Conservation (phyloP, 176 grass and related monocot species). For the Rhynchospora tenuis region DNA sequence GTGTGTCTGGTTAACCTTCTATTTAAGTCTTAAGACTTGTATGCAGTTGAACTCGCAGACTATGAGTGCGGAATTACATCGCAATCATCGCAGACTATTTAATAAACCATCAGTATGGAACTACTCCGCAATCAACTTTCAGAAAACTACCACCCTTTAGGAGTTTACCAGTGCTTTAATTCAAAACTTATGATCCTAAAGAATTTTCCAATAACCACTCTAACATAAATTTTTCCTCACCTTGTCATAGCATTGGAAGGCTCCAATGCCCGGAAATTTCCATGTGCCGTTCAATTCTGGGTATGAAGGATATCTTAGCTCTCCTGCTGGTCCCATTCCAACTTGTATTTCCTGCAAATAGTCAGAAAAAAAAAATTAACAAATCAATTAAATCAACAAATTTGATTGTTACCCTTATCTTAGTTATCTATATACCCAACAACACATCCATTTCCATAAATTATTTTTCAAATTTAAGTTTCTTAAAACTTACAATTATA, state of each 20-base stretch:
- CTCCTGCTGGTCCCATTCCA: constrained; percentile 76
- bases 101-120: neutral
- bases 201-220: neutral
- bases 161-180: neutral
- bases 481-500: constrained; percentile 37
- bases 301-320: constrained; percentile 84
- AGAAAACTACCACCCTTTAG: neutral
- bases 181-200: neutral
- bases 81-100: too few relatives aligned
- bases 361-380: neutral
- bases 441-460: too few relatives aligned
- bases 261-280: constrained; percentile 70
- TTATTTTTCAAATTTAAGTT: too few relatives aligned
- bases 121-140: neutral
- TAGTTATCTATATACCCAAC: too few relatives aligned
- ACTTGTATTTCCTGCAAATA: constrained; percentile 66
- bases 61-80: neutral
- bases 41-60: neutral
- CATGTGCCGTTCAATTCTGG: constrained; percentile 58
- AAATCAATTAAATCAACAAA: neutral
- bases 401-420: too few relatives aligned
- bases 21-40: neutral
- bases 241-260: constrained; percentile 78
- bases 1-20: neutral
- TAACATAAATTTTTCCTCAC: constrained; percentile 12